These are phyloP conservation scores for Ephemerocybe angulata DNA, from an alignment of 768 basidiomycete genomes.

Conservation along the genomic window DNA sequence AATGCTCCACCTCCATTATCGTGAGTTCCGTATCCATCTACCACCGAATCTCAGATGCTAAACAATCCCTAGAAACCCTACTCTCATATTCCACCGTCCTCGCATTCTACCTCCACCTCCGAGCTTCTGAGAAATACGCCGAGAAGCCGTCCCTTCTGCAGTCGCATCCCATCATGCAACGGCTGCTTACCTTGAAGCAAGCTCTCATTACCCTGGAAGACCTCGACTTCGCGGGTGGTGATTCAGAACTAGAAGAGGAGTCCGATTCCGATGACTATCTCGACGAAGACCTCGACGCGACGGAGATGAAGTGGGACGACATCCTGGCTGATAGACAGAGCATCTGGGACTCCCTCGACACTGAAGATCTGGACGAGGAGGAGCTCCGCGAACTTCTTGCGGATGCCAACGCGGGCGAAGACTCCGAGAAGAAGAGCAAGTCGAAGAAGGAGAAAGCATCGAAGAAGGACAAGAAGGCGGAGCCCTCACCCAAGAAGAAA, in stretches of 20 bases:
- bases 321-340: slow-evolving; percentile 37
- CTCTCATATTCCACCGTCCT: slow-evolving; percentile 87
- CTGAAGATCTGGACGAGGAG: slow-evolving; percentile 35
- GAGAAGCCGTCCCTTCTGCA: slow-evolving; percentile 59
- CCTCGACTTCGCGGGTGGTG: slow-evolving; percentile 60
- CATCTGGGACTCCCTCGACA: slow-evolving; percentile 40
- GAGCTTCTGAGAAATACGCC: slow-evolving; percentile 61
- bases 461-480: slow-evolving; percentile 2
- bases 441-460: not conserved
- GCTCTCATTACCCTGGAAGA: slow-evolving; percentile 78
- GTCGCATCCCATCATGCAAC: slow-evolving; percentile 66
- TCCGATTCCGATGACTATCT: slow-evolving; percentile 41
- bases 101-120: slow-evolving; percentile 90
- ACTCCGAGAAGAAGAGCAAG: not conserved
- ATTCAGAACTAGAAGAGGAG: slow-evolving; percentile 46
- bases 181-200: slow-evolving; percentile 81
- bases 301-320: slow-evolving; percentile 25
- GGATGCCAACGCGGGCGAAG: slow-evolving; percentile 49
- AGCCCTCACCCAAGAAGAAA: slow-evolving; percentile 56
- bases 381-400: slow-evolving; percentile 56
- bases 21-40: slow-evolving; percentile 43
- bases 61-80: slow-evolving; percentile 80
- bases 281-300: slow-evolving; percentile 17
- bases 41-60: not conserved
- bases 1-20: slow-evolving; percentile 83